Conservation (phyloP, 2,329 filamentous ascomycete genomes). For the Monosporascus ibericus region DNA sequence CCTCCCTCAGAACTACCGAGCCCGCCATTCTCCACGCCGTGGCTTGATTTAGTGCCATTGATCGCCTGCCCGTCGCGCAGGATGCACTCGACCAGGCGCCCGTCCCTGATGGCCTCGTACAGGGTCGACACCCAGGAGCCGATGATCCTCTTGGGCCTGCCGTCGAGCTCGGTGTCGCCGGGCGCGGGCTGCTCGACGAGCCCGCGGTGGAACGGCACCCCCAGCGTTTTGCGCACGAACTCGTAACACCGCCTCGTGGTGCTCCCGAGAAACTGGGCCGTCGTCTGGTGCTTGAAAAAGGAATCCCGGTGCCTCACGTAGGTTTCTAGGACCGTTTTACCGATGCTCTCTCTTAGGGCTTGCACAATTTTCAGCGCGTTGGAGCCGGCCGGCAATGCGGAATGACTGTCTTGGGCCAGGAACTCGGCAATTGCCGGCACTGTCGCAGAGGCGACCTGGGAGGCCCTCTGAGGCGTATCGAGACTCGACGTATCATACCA, state of each 20-base stretch:
- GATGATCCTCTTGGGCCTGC: slow-evolving; percentile 14
- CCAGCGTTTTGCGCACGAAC: slow-evolving; percentile 13
- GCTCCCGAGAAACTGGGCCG: slow-evolving; percentile 9
- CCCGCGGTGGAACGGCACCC: slow-evolving; percentile 17
- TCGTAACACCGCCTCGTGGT: slow-evolving; percentile 9
- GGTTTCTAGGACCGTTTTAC: slow-evolving; percentile 1
- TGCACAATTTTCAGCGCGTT: background rate
- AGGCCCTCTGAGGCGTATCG: slow-evolving; percentile 1
- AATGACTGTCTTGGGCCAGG: background rate
- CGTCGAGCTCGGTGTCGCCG: slow-evolving; percentile 6
- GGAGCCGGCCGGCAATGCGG: background rate
- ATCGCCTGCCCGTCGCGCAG: background rate
- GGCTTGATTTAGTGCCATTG: background rate
- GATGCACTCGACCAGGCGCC: background rate
- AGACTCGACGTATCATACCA: slow-evolving; percentile 4
- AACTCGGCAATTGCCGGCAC: background rate
- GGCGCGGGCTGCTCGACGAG: slow-evolving; percentile 14
- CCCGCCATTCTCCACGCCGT: background rate
- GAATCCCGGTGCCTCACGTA: slow-evolving; percentile 5
- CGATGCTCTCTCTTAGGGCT: background rate
- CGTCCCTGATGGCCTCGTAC: slow-evolving; percentile 8
- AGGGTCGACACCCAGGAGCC: slow-evolving; percentile 16
- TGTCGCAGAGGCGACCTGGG: background rate
- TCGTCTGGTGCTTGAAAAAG: slow-evolving; percentile 4
- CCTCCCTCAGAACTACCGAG: background rate